A percentile compares a stretch with the other conserved stretches of the same genome.
These are phyloP conservation scores for Penicillium mononematosum DNA, from an alignment of 495 filamentous ascomycete genomes.

Conservation along the genomic window DNA sequence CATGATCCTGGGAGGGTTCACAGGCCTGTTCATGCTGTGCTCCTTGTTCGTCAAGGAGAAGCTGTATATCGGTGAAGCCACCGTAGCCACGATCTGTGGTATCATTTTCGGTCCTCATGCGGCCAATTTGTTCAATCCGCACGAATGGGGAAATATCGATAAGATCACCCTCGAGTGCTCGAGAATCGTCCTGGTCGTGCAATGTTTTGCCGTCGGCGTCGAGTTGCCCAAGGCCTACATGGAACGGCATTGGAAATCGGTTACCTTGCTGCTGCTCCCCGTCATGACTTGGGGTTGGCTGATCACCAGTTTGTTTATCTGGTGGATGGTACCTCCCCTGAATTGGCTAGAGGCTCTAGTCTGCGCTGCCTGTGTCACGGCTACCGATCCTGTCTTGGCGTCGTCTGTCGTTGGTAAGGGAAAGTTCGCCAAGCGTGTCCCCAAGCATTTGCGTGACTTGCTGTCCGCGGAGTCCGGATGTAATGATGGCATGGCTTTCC, in stretches of 20 bases:
- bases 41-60: constrained; percentile 97
- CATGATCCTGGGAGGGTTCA: constrained; percentile 97
- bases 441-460: constrained; percentile 93
- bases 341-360: constrained; percentile 86
- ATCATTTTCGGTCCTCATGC: constrained; percentile 97
- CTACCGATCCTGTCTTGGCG: constrained; percentile 95
- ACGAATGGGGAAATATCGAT: constrained; percentile 87
- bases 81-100: constrained; percentile 91
- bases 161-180: constrained; percentile 97
- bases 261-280: constrained; percentile 81
- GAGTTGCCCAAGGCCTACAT: constrained; percentile 97
- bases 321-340: constrained; percentile 84
- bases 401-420: constrained; percentile 98
- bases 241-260: constrained; percentile 96
- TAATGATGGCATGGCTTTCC: constrained; percentile 99
- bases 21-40: constrained; percentile 96
- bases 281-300: constrained; percentile 99
- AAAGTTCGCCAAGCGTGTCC: constrained; percentile 96
- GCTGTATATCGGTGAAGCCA: constrained; percentile 98
- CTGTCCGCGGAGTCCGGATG: constrained; percentile 97
- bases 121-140: constrained; percentile 84
- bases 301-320: constrained; percentile 90
- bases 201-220: constrained; percentile 99
- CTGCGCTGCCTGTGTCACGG: constrained; percentile 90
- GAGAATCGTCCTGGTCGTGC: constrained; percentile 94